Evolutionary conservation across 768 basidiomycete genomes (phyloP), one percentile per base, ranked within the genome.

Genomic region (Collybia sp.): DNA sequence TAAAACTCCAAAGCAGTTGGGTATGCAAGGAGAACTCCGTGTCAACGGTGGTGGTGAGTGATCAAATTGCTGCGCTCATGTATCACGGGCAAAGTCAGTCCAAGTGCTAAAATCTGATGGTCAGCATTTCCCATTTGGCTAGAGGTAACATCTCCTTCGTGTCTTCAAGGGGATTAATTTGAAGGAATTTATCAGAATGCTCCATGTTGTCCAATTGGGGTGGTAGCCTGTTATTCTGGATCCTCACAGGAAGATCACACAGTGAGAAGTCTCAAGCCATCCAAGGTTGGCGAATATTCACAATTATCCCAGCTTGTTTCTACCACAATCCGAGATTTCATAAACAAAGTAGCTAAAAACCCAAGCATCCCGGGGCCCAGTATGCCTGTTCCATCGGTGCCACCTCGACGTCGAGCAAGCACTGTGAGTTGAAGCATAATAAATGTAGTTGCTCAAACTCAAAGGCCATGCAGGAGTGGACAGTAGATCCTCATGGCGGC

Each of bases 121-220:
- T 18, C 51, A 91, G 88, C 88, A 0, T 90, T 88, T 71, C 88
- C 88, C 3, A 81, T 91, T 53, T 91, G 88, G 87, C 65, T 91
- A 47, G 83, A 89, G 74, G 88, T 84, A 60, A n/a, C 55, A 63
- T 47, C 38, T 20, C 37, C 41, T 31, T 41, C 31, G 17, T 15
- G 12, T 15, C 15, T 9, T 25, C 17, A 39, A 46, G 10, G 10
- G 40, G 31, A 43, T 44, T 40, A 42, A 19, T 47, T 42, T 32
- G 40, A 40, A 46, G 35, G 17, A 15, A 30, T 41, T 15, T 9
- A 43, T 12, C 31, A 47, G 88, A 88, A 86, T 49, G 85, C 85
- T 12, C 80, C 77, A n/a, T 88, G 85, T 54, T 88, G 87, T 60
- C 88, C 88, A 1, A 88, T 91, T 46, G 88, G 82, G 5, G 67